Base-by-base conservation (phyloP, 192 early-diverging fungal genomes). In the Spizellomyces punctatus region DNA sequence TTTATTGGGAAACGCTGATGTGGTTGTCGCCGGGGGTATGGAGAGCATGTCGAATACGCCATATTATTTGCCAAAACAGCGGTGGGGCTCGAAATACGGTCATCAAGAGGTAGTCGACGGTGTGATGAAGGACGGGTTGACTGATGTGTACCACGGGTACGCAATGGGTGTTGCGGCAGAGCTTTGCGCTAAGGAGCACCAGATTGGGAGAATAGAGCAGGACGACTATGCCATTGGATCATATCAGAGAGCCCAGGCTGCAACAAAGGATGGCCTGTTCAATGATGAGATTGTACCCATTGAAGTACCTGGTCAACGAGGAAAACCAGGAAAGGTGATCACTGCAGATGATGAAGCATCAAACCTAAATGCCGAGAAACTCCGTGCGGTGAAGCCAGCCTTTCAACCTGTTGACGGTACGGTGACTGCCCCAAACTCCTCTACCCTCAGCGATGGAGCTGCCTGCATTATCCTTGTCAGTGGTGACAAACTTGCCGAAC, bases 41-140 rank as follows among this genome's bases (percentile, higher is more conserved):
- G 96, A 99, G 78, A 92, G 89, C 83, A 98, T 99, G 95, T 92
- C 91, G 72, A 96, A 98, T 76, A 87, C 88, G 14, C 96, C 96
- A 58, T 96, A 81, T 75, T 89, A 89, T 66, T 64, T 83, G 5
- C 82, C 86, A 8, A 70, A 77, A 61, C 82, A 87, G 62, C 73
- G 82, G 21, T 86, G 66, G 55, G 85, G 85, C 10, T 60, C 73
- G 68, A 86, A 84, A 66, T 99, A 93, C 77, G 97, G 96, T 27
- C 85, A 99, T 79, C 86, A 89, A 77, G 82, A 89, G 73, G 71
- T 94, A 47, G 70, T 73, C 9, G 98, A 99, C 79, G 91, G 91
- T 50, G 66, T 86, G 54, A 55, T 83, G 42, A 77, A 73, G 91
- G 96, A 86, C 56, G 85, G 85, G 6, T 67, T 86, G n/a, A 78